Evolutionary conservation across 148 eudicot genomes (phyloP).

Genomic region (Agrostemma githago): DNA sequence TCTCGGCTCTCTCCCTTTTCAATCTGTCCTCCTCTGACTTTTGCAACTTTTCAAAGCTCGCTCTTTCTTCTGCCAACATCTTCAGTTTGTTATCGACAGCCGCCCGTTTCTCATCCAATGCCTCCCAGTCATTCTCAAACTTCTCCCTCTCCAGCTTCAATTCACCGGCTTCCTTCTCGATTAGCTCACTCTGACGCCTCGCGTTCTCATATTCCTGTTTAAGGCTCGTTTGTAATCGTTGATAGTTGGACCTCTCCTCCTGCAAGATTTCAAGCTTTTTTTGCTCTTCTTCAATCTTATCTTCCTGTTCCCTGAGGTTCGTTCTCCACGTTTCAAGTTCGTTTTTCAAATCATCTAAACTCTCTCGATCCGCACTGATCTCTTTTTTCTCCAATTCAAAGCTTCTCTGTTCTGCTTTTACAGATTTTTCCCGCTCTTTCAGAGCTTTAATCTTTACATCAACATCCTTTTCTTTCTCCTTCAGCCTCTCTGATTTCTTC

Average conservation of each 20-base stretch:
- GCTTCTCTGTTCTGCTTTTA: constrained; percentile 49
- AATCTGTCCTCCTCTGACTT: constrained; percentile 51
- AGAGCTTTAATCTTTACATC: constrained; percentile 48
- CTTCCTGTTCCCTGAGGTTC: constrained; percentile 40
- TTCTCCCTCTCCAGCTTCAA: constrained; percentile 60
- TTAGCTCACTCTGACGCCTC: constrained; percentile 48
- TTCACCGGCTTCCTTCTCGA: constrained; percentile 61
- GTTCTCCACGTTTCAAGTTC: constrained; percentile 52
- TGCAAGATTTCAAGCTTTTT: constrained; percentile 47
- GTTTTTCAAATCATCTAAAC: constrained; percentile 33
- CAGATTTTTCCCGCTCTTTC: constrained; percentile 56
- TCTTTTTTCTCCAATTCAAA: constrained; percentile 47
- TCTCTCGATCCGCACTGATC: constrained; percentile 46
- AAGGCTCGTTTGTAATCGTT: constrained; percentile 47
- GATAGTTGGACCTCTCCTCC: constrained; percentile 54
- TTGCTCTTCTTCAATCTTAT: constrained; percentile 50
- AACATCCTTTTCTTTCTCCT: constrained; percentile 69
- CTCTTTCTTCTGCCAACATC: constrained; percentile 42
- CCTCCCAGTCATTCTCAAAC: constrained; percentile 93
- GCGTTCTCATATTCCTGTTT: constrained; percentile 66
- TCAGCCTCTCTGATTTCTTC: constrained; percentile 63
- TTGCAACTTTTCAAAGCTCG: constrained; percentile 41
- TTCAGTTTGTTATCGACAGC: constrained; percentile 35
- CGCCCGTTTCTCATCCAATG: constrained; percentile 69
- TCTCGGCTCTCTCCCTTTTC: constrained; percentile 46